Evolutionary conservation across 2,329 filamentous ascomycete genomes (phyloP).

Genomic region (Scedosporium apiospermum): DNA sequence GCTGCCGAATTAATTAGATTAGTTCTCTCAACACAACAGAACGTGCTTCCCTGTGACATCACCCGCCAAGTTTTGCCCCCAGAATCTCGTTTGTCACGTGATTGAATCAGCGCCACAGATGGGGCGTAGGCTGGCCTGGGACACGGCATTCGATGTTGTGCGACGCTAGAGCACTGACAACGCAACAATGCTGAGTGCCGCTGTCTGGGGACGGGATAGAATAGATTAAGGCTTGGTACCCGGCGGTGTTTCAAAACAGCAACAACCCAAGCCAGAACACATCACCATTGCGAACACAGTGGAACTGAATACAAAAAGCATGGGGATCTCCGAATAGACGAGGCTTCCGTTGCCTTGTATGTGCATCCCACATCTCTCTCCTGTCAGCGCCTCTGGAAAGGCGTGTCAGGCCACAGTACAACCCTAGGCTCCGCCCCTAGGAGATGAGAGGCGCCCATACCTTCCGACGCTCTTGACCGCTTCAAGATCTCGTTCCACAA

Average conservation of each 20-base stretch:
- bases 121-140: not conserved
- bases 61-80: not conserved
- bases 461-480: not conserved
- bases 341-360: not conserved
- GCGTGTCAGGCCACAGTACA: not conserved
- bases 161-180: no score
- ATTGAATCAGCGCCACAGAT: not conserved
- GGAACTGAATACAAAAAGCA: not conserved
- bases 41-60: conserved; percentile 3
- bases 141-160: no score
- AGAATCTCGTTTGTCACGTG: not conserved
- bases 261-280: not conserved
- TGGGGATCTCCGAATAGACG: conserved; percentile 5
- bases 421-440: not conserved
- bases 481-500: not conserved
- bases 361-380: not conserved
- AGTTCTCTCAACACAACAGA: not conserved
- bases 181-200: no score
- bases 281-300: not conserved
- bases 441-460: not conserved
- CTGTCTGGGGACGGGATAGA: not conserved
- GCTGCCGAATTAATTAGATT: not conserved
- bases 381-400: not conserved
- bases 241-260: conserved; percentile 5
- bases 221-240: not conserved